Evolutionary conservation across 495 filamentous ascomycete genomes (phyloP), one percentile per base, ranked within the genome.

Genomic region (Articulospora tetracladia): DNA sequence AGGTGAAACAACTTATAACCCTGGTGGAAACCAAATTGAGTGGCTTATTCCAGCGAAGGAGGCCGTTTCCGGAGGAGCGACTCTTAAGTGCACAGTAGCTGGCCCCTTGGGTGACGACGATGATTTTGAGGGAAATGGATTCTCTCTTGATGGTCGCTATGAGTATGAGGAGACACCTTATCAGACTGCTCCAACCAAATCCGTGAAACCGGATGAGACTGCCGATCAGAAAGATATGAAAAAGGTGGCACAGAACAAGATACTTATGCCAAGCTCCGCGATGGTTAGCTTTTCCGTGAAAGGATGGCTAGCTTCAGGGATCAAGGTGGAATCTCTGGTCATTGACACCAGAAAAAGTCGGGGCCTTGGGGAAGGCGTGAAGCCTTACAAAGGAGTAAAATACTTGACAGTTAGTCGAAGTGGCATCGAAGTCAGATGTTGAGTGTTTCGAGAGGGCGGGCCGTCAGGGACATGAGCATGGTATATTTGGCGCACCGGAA

Each of bases 311-410:
- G 86, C 92, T 6, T 98, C 94, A 68, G 94, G 94, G 26, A 87
- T 99, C 59, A 92, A 85, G 69, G 92, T 99, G 1, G 94, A 98
- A 54, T 92, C 90, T 66, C 80, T 99, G 55, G 79, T 83, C 32
- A 79, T 99, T 49, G 92, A 97, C 68, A 77, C 82, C n/a, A 86
- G 90, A 65, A 92, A 86, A 76, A 95, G 91, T 73, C 81, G 87
- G 27, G 94, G 94, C 2, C 62, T 99, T 12, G 92, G 91, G 0
- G 90, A 96, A 65, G 84, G 87, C 12, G 83, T 98, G 46, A 93
- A 90, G 72, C 94, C 95, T 41, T 99, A 96, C 72, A 99, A 98
- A 76, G 95, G 94, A 13, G 94, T 98, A 49, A 99, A 98, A 74
- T 99, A 99, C 73, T 70, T 98, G 58, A 96, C 92, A 64, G 85